Conservation (phyloP, 192 early-diverging fungal genomes). For the Tieghemiomyces parasiticus region DNA sequence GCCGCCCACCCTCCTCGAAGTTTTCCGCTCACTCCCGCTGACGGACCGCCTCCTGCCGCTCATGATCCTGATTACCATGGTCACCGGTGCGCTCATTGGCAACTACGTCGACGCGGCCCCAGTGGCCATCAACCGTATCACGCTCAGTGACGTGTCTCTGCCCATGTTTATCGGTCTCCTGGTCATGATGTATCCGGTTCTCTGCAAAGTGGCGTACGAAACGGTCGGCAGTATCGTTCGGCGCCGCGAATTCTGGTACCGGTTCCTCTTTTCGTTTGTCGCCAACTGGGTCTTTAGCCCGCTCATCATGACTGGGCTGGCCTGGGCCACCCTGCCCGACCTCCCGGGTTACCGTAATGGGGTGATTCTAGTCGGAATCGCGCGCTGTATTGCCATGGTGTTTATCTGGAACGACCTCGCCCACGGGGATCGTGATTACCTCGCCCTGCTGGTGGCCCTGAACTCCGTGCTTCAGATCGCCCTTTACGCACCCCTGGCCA, state of each 20-base stretch:
- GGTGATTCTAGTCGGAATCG: slow-evolving; percentile 29
- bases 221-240: slow-evolving; percentile 20
- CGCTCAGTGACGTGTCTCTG: slow-evolving; percentile 48
- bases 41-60: slow-evolving; percentile 24
- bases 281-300: slow-evolving; percentile 55
- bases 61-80: slow-evolving; percentile 32
- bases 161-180: slow-evolving; percentile 52
- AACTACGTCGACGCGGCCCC: slow-evolving; percentile 38
- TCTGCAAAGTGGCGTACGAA: slow-evolving; percentile 42
- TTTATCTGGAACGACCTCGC: slow-evolving; percentile 61
- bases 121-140: slow-evolving; percentile 29
- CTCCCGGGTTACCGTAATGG: slow-evolving; percentile 47
- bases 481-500: slow-evolving; percentile 41
- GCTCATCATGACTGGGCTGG: slow-evolving; percentile 45
- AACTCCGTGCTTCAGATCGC: slow-evolving; percentile 52
- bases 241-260: slow-evolving; percentile 29
- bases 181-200: slow-evolving; percentile 61
- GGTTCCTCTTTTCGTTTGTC: slow-evolving; percentile 36
- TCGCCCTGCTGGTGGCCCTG: slow-evolving; percentile 51
- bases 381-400: slow-evolving; percentile 66
- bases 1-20: not conserved
- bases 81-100: slow-evolving; percentile 38
- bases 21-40: slow-evolving; percentile 16
- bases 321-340: slow-evolving; percentile 51
- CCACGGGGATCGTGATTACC: slow-evolving; percentile 44